A percentile compares a stretch with the other conserved stretches of the same genome.
Evolutionary conservation across 1,284 basidiomycete species (phyloP).

Genomic region (Bondarzewia mesenterica): DNA sequence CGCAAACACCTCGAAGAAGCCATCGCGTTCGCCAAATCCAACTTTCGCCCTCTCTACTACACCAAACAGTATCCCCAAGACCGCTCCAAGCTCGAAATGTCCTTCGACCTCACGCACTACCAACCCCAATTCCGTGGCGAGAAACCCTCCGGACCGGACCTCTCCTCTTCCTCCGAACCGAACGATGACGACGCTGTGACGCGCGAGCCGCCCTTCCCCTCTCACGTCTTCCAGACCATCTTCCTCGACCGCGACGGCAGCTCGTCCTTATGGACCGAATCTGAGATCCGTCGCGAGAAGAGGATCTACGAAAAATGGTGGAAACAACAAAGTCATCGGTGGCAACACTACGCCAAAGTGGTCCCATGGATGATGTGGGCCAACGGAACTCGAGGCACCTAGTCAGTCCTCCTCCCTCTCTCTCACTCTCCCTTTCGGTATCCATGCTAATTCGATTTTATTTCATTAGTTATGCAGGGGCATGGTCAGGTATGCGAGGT

Average conservation of each 20-base stretch:
- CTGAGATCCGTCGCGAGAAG: slow-evolving; percentile 41
- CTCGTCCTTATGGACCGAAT: slow-evolving; percentile 41
- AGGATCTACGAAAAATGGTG: slow-evolving; percentile 51
- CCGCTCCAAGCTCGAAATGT: slow-evolving; percentile 55
- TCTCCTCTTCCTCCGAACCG: slow-evolving; percentile 11
- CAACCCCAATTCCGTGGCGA: slow-evolving; percentile 39
- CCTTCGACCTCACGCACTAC: slow-evolving; percentile 50
- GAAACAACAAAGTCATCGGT: slow-evolving; percentile 54
- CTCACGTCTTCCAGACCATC: slow-evolving; percentile 61
- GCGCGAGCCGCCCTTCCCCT: slow-evolving; percentile 21
- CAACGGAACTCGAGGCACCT: slow-evolving; percentile 41
- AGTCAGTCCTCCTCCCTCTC: slow-evolving; percentile 30
- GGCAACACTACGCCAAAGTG: slow-evolving; percentile 48
- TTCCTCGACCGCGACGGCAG: slow-evolving; percentile 47
- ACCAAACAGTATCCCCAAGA: slow-evolving; percentile 50
- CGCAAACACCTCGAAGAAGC: too few species aligned
- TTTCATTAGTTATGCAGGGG: slow-evolving; percentile 26
- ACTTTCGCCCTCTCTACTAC: slow-evolving; percentile 49
- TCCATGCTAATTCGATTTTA: slow-evolving; percentile 1
- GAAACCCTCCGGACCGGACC: slow-evolving; percentile 17
- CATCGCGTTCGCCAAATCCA: slow-evolving; percentile 13
- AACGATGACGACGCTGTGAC: neutral
- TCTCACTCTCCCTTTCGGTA: slow-evolving; percentile 14
- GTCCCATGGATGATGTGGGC: slow-evolving; percentile 58
- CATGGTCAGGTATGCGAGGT: slow-evolving; percentile 26